Evolutionary conservation across 2,329 filamentous ascomycete genomes (phyloP).

Genomic region (Fusarium penzigii): DNA sequence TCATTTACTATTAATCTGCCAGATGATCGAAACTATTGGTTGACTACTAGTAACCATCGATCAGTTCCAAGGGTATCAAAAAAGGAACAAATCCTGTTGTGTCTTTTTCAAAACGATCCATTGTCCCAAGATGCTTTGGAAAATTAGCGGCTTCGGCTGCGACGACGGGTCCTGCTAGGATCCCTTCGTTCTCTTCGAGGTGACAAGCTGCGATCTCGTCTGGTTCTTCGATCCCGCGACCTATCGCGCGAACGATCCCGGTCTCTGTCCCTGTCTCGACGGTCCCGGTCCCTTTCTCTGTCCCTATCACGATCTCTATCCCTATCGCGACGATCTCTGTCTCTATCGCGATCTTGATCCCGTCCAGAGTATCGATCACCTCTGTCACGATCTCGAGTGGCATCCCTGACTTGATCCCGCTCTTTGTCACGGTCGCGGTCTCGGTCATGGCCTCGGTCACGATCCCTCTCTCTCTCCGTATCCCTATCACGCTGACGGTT

Average conservation of each 20-base stretch:
- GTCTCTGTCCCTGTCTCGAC: conserved; percentile 18
- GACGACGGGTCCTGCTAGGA: conserved; percentile 42
- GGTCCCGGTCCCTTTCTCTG: conserved; percentile 36
- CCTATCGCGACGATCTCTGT: conserved; percentile 37
- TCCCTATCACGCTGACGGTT: conserved; percentile 34
- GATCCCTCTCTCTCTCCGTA: conserved; percentile 26
- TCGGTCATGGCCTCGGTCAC: conserved; percentile 20
- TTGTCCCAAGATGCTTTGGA: neutral
- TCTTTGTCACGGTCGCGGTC: conserved; percentile 28
- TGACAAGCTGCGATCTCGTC: conserved; percentile 33
- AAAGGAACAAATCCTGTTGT: neutral
- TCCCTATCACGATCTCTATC: conserved; percentile 36
- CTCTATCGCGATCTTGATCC: conserved; percentile 31
- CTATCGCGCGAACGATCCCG: conserved; percentile 19
- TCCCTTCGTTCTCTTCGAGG: conserved; percentile 38
- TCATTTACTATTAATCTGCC: too few species aligned
- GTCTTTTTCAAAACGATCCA: neutral
- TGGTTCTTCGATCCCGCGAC: conserved; percentile 25
- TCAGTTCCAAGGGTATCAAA: conserved; percentile 4
- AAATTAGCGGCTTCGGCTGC: conserved; percentile 39
- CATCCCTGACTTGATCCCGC: conserved; percentile 16
- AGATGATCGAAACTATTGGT: too few species aligned
- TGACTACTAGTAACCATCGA: neutral
- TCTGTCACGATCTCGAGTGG: conserved; percentile 32
- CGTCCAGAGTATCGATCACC: conserved; percentile 30